phyloP scores from a whole-genome alignment of 306 rosid species.

The Malus sylvestris region DNA sequence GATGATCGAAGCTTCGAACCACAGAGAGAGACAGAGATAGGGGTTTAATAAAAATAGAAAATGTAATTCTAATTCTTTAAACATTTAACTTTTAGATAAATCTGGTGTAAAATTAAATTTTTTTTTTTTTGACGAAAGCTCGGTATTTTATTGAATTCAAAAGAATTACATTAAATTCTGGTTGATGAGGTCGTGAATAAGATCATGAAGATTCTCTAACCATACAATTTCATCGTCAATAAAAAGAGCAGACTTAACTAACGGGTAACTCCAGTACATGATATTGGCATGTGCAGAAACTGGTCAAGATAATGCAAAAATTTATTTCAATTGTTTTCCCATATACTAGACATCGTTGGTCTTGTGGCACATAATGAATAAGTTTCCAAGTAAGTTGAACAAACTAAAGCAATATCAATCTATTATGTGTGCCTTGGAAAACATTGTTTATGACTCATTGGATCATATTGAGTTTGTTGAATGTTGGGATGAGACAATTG shows the following conservation, averaged over 20 bases:
- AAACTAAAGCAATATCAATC: neutral
- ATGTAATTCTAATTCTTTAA: no score
- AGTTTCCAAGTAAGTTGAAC: neutral
- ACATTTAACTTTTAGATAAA: no score
- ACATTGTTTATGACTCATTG: neutral
- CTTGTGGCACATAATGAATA: neutral
- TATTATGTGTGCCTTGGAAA: neutral
- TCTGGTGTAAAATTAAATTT: no score
- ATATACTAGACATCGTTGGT: neutral
- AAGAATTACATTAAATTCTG: fast-evolving
- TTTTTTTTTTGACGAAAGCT: no score
- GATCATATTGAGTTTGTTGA: neutral
- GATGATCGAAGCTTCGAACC: neutral
- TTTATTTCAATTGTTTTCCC: no score
- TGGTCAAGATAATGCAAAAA: neutral
- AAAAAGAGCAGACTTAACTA: no score
- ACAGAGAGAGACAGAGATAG: neutral
- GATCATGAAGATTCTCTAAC: no score
- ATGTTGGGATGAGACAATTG: neutral
- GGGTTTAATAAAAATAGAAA: neutral
- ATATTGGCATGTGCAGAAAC: no score
- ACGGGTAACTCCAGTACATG: no score
- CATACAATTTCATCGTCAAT: no score
- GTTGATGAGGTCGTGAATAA: no score
- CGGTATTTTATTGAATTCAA: no score